phyloP scores from a whole-genome alignment of 805 yeast species.

The Sporopachydermia lactativora region DNA sequence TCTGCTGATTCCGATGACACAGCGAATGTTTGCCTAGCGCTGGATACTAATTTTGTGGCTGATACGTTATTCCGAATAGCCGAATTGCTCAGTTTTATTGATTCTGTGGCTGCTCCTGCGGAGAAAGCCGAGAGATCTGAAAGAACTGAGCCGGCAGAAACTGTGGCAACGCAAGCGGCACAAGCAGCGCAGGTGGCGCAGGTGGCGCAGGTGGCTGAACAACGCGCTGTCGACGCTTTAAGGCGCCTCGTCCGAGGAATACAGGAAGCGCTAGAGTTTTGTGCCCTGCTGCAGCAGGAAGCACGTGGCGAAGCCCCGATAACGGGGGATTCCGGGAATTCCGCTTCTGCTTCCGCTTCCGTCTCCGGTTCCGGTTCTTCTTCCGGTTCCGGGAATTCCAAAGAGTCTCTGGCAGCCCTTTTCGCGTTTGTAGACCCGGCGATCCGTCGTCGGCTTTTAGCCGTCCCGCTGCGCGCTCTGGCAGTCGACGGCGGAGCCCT shows the following conservation, averaged over 20 bases:
- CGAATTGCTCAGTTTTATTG: background rate
- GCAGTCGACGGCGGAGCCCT: constrained; percentile 24
- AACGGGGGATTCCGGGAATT: background rate
- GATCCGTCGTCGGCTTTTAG: background rate
- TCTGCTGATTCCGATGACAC: constrained; percentile 13
- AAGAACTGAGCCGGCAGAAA: background rate
- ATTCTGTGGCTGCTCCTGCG: background rate
- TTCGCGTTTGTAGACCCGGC: background rate
- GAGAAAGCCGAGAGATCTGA: background rate
- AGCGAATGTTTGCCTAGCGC: background rate
- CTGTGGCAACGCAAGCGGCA: background rate
- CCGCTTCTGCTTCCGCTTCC: background rate
- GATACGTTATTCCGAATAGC: background rate
- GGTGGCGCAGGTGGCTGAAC: background rate
- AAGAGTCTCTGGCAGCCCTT: background rate
- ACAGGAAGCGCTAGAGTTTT: background rate
- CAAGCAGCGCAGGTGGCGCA: background rate
- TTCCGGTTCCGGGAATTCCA: too few species aligned
- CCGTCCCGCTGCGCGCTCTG: background rate
- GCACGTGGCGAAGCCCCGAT: background rate
- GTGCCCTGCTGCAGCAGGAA: background rate
- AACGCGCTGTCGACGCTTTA: background rate
- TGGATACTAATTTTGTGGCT: background rate
- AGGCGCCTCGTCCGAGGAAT: background rate
- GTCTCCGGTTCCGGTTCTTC: background rate